Conservation (phyloP, 2,329 filamentous ascomycete genomes). For the Coleophoma cylindrospora region DNA sequence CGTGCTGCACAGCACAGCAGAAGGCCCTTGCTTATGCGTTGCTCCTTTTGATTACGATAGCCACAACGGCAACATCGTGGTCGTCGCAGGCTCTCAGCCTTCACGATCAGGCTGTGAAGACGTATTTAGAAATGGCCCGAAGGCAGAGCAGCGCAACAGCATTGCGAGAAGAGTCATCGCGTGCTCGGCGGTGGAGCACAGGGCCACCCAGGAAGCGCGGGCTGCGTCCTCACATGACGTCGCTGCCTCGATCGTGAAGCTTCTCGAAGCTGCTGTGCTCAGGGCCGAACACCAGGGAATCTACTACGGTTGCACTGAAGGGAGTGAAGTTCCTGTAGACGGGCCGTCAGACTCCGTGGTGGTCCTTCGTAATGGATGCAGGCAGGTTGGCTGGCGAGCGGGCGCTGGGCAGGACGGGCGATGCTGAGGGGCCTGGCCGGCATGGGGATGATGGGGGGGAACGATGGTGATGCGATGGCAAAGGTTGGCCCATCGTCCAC, state of each 20-base stretch:
- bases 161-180: too few species aligned
- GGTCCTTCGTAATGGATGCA: not conserved
- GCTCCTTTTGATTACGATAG: conserved; percentile 4
- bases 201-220: too few species aligned
- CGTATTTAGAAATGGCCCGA: not conserved
- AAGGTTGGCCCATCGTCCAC: too few species aligned
- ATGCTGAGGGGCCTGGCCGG: not conserved
- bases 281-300: too few species aligned
- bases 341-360: too few species aligned
- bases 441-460: not conserved
- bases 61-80: too few species aligned
- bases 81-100: not conserved
- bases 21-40: conserved; percentile 13
- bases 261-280: too few species aligned
- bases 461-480: not conserved
- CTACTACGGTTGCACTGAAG: too few species aligned
- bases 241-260: too few species aligned
- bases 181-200: too few species aligned
- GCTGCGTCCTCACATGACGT: too few species aligned
- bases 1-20: conserved; percentile 15
- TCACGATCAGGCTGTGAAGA: not conserved
- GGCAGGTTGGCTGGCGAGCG: not conserved
- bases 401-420: not conserved
- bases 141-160: not conserved
- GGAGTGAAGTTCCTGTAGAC: too few species aligned